A percentile compares a stretch with the other conserved stretches of the same genome.
Evolutionary conservation across 2,329 filamentous ascomycete species (phyloP).

Genomic region (Fusarium heterosporum): DNA sequence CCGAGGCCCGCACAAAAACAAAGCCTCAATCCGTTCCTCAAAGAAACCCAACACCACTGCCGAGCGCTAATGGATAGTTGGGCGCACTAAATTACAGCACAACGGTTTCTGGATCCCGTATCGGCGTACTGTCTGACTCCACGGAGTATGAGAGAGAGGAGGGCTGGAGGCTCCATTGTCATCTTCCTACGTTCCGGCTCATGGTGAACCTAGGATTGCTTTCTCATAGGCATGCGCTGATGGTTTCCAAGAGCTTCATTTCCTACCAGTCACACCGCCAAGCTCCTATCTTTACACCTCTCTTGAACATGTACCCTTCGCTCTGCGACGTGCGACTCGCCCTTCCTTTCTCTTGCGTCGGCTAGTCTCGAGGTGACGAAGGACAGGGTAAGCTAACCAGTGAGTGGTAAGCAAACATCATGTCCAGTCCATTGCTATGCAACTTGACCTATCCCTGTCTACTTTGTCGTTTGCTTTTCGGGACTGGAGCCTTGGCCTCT

Average conservation of each 20-base stretch:
- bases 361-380: constrained; percentile 12
- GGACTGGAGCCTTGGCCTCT: constrained; percentile 27
- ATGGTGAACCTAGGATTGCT: neutral
- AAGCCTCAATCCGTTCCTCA: constrained; percentile 38
- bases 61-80: constrained; percentile 30
- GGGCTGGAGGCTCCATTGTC: constrained; percentile 31
- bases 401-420: constrained; percentile 23
- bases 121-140: constrained; percentile 21
- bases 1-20: constrained; percentile 31
- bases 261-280: constrained; percentile 23
- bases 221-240: constrained; percentile 1
- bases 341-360: constrained; percentile 26
- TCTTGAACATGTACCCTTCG: constrained; percentile 12
- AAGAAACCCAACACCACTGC: constrained; percentile 33
- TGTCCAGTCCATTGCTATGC: constrained; percentile 14
- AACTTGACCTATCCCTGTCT: constrained; percentile 21
- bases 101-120: constrained; percentile 32
- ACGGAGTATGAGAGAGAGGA: constrained; percentile 18
- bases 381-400: constrained; percentile 28
- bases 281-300: constrained; percentile 10
- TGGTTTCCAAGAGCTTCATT: constrained; percentile 13
- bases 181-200: constrained; percentile 24
- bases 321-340: constrained; percentile 8
- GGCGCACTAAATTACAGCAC: constrained; percentile 29
- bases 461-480: constrained; percentile 23